Conservation (phyloP, 2,329 filamentous ascomycete genomes). For the Samsoniella hepiali region DNA sequence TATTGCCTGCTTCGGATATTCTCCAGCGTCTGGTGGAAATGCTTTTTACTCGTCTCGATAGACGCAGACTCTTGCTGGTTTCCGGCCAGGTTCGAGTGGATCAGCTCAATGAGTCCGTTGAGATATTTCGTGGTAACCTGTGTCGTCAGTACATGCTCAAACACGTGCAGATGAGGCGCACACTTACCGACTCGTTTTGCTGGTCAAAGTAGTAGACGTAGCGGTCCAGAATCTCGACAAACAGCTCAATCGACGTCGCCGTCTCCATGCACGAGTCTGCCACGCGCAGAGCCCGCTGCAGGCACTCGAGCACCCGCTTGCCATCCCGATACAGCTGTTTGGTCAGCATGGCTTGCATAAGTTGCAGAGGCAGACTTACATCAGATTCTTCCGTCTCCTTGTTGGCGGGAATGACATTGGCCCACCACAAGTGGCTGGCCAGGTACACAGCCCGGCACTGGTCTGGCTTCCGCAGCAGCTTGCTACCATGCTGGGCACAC, state of each 20-base stretch:
- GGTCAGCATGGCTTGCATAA: constrained; percentile 22
- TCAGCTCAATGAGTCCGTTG: constrained; percentile 95
- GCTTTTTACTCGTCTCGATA: constrained; percentile 84
- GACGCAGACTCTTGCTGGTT: constrained; percentile 78
- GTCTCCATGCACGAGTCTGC: constrained; percentile 99
- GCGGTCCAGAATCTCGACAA: constrained; percentile 96
- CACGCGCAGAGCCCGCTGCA: constrained; percentile 91
- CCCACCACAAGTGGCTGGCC: constrained; percentile 97
- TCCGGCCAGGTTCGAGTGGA: constrained; percentile 89
- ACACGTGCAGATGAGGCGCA: background rate
- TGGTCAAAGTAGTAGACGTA: constrained; percentile 99
- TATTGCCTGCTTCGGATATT: constrained; percentile 91
- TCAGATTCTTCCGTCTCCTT: constrained; percentile 78
- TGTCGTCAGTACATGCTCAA: background rate
- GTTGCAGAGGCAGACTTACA: constrained; percentile 47
- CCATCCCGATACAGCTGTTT: constrained; percentile 91
- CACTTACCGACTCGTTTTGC: constrained; percentile 83
- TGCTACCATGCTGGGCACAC: constrained; percentile 93
- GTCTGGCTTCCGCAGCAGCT: constrained; percentile 94
- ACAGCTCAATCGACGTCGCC: constrained; percentile 92
- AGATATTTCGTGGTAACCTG: constrained; percentile 92
- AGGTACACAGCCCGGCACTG: constrained; percentile 96
- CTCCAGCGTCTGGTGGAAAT: constrained; percentile 92
- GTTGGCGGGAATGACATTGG: constrained; percentile 73
- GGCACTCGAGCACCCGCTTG: constrained; percentile 92